phyloP scores from a whole-genome alignment of 345 rosid species.

The Gossypium raimondii region DNA sequence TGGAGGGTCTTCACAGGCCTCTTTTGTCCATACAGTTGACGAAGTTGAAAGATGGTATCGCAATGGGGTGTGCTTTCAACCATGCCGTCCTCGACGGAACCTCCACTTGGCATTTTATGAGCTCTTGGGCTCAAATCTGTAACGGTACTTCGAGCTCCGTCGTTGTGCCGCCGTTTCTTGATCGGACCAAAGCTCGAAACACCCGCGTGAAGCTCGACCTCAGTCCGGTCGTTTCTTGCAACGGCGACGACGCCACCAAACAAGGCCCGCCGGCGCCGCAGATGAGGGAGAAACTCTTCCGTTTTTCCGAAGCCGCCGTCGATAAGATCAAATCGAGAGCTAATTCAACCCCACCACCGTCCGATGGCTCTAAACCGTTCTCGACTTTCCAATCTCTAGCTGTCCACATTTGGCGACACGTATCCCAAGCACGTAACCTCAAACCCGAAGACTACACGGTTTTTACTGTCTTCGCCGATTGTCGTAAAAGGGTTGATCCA shows the following conservation, averaged over 20 bases:
- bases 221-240: conserved; percentile 33
- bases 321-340: conserved; percentile 60
- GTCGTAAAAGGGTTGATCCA: conserved; percentile 79
- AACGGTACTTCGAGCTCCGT: conserved; percentile 34
- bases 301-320: conserved; percentile 65
- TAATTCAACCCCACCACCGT: conserved; percentile 46
- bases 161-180: conserved; percentile 57
- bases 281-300: conserved; percentile 54
- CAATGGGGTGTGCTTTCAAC: conserved; percentile 89
- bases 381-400: conserved; percentile 85
- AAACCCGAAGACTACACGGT: conserved; percentile 77
- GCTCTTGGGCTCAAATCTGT: conserved; percentile 78
- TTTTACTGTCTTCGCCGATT: conserved; percentile 84
- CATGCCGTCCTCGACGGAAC: conserved; percentile 86
- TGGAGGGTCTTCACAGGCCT: conserved; percentile 73
- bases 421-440: conserved; percentile 63
- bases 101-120: conserved; percentile 96
- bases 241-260: conserved; percentile 27
- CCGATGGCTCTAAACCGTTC: conserved; percentile 62
- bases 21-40: conserved; percentile 76
- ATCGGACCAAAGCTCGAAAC: conserved; percentile 71
- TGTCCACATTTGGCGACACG: conserved; percentile 89
- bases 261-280: conserved; percentile 13
- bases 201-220: conserved; percentile 76
- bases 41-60: conserved; percentile 74